A percentile compares a stretch with the other conserved stretches of the same genome.
Conservation (phyloP, 768 basidiomycete species). For the Ramaria rubella region DNA sequence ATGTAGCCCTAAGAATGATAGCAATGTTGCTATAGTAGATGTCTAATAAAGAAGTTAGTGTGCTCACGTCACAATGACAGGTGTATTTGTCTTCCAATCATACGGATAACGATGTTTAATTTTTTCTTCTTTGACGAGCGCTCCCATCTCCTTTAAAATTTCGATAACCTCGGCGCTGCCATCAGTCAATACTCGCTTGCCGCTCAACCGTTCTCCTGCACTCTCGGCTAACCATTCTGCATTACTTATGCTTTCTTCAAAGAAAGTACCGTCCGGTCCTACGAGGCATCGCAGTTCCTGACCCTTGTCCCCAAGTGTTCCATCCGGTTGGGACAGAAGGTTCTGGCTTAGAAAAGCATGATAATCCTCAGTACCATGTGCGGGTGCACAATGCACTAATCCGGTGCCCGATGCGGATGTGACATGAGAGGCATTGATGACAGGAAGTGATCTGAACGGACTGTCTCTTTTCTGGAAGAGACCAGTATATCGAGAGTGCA, state of each 20-base stretch:
- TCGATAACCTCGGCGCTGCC: slow-evolving; percentile 64
- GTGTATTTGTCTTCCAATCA: slow-evolving; percentile 93
- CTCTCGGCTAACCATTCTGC: slow-evolving; percentile 45
- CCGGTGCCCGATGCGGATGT: slow-evolving; percentile 88
- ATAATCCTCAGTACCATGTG: slow-evolving; percentile 93
- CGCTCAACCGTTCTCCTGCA: slow-evolving; percentile 41
- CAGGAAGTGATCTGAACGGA: slow-evolving; percentile 34
- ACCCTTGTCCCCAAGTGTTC: slow-evolving; percentile 22
- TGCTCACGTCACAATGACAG: slow-evolving; percentile 81
- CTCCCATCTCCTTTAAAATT: slow-evolving; percentile 45
- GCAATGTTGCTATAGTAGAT: background rate
- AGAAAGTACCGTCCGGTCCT: slow-evolving; percentile 68
- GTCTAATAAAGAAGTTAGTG: background rate
- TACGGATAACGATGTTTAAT: slow-evolving; percentile 90
- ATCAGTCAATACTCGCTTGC: slow-evolving; percentile 63
- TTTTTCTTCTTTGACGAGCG: slow-evolving; percentile 57
- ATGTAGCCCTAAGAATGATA: slow-evolving; percentile 76
- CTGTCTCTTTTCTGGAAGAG: slow-evolving; percentile 21
- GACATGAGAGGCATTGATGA: slow-evolving; percentile 67
- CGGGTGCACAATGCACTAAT: slow-evolving; percentile 91
- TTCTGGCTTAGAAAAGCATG: slow-evolving; percentile 50
- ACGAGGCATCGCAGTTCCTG: slow-evolving; percentile 68
- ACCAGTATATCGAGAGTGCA: slow-evolving; percentile 16
- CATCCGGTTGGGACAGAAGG: slow-evolving; percentile 32
- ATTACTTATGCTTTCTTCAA: slow-evolving; percentile 34